Evolutionary conservation across 2,329 filamentous ascomycete species (phyloP), one percentile per base, ranked within the genome.

Genomic region (Fonsecaea monophora): DNA sequence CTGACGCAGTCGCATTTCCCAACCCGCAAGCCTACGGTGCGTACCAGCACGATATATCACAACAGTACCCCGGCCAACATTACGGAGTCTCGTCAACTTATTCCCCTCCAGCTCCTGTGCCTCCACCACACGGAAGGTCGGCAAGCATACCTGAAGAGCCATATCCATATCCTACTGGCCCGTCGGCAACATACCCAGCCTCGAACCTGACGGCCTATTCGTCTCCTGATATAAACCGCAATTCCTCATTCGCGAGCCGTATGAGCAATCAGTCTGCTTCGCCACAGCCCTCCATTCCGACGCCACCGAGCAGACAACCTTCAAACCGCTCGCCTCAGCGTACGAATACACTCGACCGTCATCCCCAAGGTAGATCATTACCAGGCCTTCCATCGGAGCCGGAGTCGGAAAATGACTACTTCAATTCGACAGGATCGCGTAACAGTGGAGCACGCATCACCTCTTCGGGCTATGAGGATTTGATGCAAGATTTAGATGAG

Each of bases 361-460:
- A 89, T 75, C 86, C 84, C 7, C 83, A 85, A 56, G 77, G 84
- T 8, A 80, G 87, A 30, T 86, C 87, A 38, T 78, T 88, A n/a
- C 87, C 87, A 1, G 85, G 85, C 0, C 83, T 84, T 9, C 86
- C 86, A 1, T 73, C 79, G 45, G 83, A 84, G 35, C 79, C 79
- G 2, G 81, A 83, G 25, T 73, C 73, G 53, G 66, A 71, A 8
- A 70, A 64, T 38, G 73, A 73, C 62, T 69, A 68, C 58, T 71
- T 74, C 61, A 75, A 73, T 60, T 72, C 74, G 8, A 57, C 66
- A 30, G 70, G 68, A 55, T 69, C 70, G 15, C 61, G 40, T 30
- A 38, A 56, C 15, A 45, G 57, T 21, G 45, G 64, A 12, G 73
- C 75, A 63, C 76, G 77, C 34, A 78, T 80, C 48, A 78, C 79